Percentiles rank a stretch among this genome's conserved stretches.
phyloP scores from a whole-genome alignment of 2,329 filamentous ascomycete genomes.

The Sporothrix protearum region DNA sequence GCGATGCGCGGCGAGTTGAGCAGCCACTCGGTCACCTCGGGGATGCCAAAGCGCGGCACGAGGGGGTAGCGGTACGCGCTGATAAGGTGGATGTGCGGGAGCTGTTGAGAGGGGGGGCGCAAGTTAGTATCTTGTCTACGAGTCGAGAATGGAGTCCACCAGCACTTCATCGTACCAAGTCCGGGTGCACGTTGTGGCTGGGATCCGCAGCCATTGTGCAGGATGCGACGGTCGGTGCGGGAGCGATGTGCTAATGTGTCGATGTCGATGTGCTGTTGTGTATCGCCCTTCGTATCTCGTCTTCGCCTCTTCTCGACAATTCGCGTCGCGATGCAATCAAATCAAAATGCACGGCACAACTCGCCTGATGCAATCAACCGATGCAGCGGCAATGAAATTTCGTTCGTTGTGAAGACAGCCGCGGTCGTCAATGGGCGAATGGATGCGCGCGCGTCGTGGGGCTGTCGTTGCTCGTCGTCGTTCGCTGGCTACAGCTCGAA shows the following conservation, averaged over 20 bases:
- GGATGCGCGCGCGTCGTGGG: slow-evolving; percentile 12
- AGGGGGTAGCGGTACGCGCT: slow-evolving; percentile 78
- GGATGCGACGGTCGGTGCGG: not conserved
- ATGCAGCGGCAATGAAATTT: not conserved
- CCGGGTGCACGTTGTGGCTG: slow-evolving; percentile 37
- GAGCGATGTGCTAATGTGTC: not conserved
- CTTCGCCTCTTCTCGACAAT: not conserved
- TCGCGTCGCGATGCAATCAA: slow-evolving; percentile 15
- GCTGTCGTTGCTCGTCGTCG: slow-evolving; percentile 9
- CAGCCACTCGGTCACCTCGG: slow-evolving; percentile 79
- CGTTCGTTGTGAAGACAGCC: not conserved
- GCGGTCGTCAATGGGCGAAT: slow-evolving; percentile 1
- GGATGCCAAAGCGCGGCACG: slow-evolving; percentile 65
- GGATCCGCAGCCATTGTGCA: slow-evolving; percentile 34
- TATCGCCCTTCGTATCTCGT: not conserved
- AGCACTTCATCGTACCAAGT: slow-evolving; percentile 32
- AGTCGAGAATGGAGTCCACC: not conserved
- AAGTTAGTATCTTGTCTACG: not conserved
- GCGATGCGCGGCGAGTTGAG: slow-evolving; percentile 80
- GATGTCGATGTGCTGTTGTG: not conserved
- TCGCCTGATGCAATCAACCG: not conserved
- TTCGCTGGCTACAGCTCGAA: slow-evolving; percentile 13
- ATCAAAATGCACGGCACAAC: not conserved
- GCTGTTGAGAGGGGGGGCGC: slow-evolving; percentile 45
- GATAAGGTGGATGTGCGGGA: slow-evolving; percentile 85